Percentiles rank a stretch among this genome's conserved stretches.
These are phyloP conservation scores for Claviceps digitariae DNA, from an alignment of 2,329 filamentous ascomycete genomes.

Conservation along the genomic window DNA sequence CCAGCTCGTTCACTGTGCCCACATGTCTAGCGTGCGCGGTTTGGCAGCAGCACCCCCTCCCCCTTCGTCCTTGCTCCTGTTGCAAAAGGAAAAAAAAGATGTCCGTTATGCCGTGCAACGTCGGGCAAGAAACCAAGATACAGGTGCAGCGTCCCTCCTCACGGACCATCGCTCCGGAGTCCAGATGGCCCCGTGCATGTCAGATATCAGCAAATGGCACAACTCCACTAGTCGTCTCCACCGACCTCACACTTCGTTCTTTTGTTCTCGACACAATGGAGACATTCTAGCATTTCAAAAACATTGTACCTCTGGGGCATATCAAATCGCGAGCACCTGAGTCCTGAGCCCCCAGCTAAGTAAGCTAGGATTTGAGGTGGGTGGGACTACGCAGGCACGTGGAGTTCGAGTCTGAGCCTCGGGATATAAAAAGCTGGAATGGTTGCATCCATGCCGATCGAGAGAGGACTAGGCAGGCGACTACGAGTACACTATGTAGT, in stretches of 20 bases:
- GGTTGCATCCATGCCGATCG: not conserved
- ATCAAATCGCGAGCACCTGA: not conserved
- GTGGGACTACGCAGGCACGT: slow-evolving; percentile 5
- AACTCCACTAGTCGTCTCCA: slow-evolving; percentile 1
- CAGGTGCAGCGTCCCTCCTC: slow-evolving; percentile 4
- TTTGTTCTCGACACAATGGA: not conserved
- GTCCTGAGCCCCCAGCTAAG: not conserved
- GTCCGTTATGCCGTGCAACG: slow-evolving; percentile 7
- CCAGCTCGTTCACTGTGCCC: slow-evolving; percentile 5
- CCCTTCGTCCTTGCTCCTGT: not conserved
- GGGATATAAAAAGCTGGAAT: slow-evolving; percentile 1
- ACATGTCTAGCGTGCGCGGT: not conserved
- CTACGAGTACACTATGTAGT: not conserved
- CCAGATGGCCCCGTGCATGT: slow-evolving; percentile 2
- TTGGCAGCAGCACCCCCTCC: not conserved
- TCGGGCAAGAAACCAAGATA: slow-evolving; percentile 7
- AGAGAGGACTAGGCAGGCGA: not conserved
- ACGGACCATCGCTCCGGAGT: slow-evolving; percentile 2
- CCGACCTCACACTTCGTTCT: not conserved
- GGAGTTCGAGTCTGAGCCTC: slow-evolving; percentile 6
- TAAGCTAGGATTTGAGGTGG: slow-evolving; percentile 1
- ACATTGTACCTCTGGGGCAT: not conserved
- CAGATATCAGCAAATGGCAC: slow-evolving; percentile 3
- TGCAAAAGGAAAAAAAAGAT: not conserved
- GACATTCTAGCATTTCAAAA: not conserved